These are phyloP conservation scores for Russula sp. DNA, from an alignment of 768 basidiomycete genomes.

Conservation along the genomic window DNA sequence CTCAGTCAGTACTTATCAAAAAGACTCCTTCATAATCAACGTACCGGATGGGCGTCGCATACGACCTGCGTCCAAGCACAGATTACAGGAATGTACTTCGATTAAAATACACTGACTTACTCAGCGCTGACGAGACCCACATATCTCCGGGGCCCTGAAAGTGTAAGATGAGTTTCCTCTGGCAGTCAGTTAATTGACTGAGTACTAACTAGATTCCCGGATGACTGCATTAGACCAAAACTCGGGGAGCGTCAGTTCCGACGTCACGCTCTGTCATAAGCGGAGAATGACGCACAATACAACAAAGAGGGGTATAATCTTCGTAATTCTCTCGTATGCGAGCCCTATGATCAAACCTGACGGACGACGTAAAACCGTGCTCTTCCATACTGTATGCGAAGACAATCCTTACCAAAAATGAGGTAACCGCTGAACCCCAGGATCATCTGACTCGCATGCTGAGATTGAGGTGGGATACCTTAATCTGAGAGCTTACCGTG, in stretches of 20 bases:
- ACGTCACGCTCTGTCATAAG: slow-evolving; percentile 2
- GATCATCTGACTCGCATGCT: slow-evolving; percentile 49
- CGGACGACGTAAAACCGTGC: background rate
- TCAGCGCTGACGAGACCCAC: slow-evolving; percentile 65
- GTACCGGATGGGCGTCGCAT: slow-evolving; percentile 61
- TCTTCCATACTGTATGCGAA: slow-evolving; percentile 12
- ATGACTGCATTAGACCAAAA: slow-evolving; percentile 71
- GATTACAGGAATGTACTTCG: background rate
- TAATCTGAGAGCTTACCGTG: slow-evolving; percentile 42
- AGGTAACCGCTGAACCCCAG: slow-evolving; percentile 67
- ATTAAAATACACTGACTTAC: slow-evolving; percentile 40
- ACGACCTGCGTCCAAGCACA: slow-evolving; percentile 43
- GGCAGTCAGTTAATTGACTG: background rate
- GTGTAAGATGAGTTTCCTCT: background rate
- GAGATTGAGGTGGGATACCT: background rate
- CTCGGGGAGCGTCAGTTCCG: slow-evolving; percentile 35
- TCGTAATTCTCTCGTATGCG: slow-evolving; percentile 59
- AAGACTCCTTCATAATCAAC: background rate
- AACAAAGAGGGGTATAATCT: slow-evolving; percentile 62
- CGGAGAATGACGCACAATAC: slow-evolving; percentile 49
- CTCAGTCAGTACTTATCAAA: slow-evolving; percentile 11
- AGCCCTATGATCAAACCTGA: slow-evolving; percentile 57
- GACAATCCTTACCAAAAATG: slow-evolving; percentile 48
- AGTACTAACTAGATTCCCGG: slow-evolving; percentile 50
- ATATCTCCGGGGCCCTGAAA: slow-evolving; percentile 67